Base-by-base conservation (phyloP, 2,329 filamentous ascomycete species). In the Neoscytalidium dimidiatum region DNA sequence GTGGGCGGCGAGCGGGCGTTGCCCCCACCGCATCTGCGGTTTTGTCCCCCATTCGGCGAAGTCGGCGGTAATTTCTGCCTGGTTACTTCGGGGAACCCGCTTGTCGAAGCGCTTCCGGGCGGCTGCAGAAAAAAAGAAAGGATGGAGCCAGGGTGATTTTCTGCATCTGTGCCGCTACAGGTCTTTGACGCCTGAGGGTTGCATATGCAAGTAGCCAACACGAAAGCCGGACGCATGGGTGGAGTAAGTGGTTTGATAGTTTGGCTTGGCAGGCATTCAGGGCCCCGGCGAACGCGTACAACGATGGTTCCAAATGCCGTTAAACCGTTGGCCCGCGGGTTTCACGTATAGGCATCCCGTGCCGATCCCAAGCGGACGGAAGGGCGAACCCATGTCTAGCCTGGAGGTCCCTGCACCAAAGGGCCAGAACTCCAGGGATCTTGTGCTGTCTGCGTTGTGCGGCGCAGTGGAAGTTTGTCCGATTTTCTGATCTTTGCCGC, bases 321-420 rank as follows among this genome's bases (percentile, higher is more conserved):
- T 31, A 33, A 43, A 26, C 21, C 19, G 33, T 13, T n/a, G 52
- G 33, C 19, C 14, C 6, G 6, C 21, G 21, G 23, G 52, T 57
- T 57, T 57, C 52, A 57, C 26, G 14, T 57, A 29, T 31, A 57
- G 52, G 35, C 35, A 57, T 57, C 35, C 52, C 52, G 52, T 29
- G 52, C 35, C 52, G 52, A 57, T 43, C 33, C 52, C 52, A 57
- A 14, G 28, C 35, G 23, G n/a, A 23, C 35, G 28, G 33, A 19
- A 41, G 17, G 7, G 19, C 19, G 31, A 6, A 19, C 26, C 48
- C 48, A n/a, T 52, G 48, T 31, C 44, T 26, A 26, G 4, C 31
- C n/a, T 11, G 51, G 6, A 5, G 49, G 28, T 17, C 49, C 49
- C 29, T 35, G 49, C 49, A 1, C 28, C 28, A 4, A 9, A 14